Evolutionary conservation across 2,329 filamentous ascomycete species (phyloP), one percentile per base, ranked within the genome.

Genomic region (Trichoderma sp.): DNA sequence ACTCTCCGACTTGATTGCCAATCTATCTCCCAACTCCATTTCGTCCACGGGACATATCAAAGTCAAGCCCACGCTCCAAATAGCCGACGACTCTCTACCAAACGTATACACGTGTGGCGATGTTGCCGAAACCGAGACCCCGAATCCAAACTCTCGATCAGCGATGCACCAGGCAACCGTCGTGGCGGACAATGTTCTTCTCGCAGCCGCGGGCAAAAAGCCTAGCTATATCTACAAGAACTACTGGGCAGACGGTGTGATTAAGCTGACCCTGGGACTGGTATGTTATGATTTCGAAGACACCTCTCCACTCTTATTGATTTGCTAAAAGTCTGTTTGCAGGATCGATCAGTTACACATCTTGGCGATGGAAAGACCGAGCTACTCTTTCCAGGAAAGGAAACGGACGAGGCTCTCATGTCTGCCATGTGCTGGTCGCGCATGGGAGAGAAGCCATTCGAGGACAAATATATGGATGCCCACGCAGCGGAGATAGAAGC

Each of bases 81-180:
- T 91, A 15, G 73, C 76, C 8, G 83, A 86, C 70, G 76, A 80
- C 2, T 68, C 70, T 0, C 78, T 84, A 9, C 79, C 82, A 2
- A 83, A 87, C 69, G 80, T 90, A 2, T 91, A 88, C 71, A 85
- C 84, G 1, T 83, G 87, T n/a, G 89, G 89, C 19, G 89, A 91
- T 70, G 86, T 91, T 5, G 84, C 87, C 4, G 84, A 86, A 29
- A 83, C 82, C 1, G 69, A 75, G 12, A 80, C 81, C 0, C 79
- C 79, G 0, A 76, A 78, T 39, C 84, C 84, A 6, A 89, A 88
- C 73, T 86, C 84, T 0, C 80, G 87, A 10, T 82, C 86, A 0
- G 86, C 85, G 0, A 79, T 80, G 53, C 78, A 80, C 12, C 88
- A 90, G 72, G 85, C 84, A 3, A 77, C 79, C 34, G 72, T 86